phyloP scores from a whole-genome alignment of 2,329 filamentous ascomycete species.

The Nothomitra cinnamomea region DNA sequence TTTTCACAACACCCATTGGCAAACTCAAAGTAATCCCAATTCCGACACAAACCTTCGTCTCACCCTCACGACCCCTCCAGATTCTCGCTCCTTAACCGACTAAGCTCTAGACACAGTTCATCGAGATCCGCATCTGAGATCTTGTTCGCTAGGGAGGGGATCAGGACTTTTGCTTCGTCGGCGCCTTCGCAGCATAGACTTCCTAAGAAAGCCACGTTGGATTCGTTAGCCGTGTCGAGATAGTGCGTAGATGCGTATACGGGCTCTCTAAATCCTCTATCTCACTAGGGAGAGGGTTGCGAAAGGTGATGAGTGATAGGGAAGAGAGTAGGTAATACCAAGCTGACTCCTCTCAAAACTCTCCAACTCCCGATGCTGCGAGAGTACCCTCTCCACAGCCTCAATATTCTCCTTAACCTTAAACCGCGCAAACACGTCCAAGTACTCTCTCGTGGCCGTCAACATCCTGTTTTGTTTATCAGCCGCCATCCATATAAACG shows the following conservation, averaged over 20 bases:
- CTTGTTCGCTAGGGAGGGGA: constrained; percentile 77
- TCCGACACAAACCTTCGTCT: no score
- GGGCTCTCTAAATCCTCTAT: background rate
- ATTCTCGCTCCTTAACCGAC: constrained; percentile 1
- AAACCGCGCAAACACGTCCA: constrained; percentile 89
- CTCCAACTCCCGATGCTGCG: constrained; percentile 61
- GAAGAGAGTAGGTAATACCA: constrained; percentile 40
- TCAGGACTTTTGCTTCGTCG: constrained; percentile 91
- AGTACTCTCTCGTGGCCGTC: constrained; percentile 76
- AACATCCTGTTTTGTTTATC: constrained; percentile 42
- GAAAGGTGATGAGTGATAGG: background rate
- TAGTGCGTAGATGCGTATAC: background rate
- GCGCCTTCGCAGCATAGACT: constrained; percentile 82
- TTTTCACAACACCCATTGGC: no score
- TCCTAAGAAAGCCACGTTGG: constrained; percentile 38
- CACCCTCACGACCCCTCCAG: background rate
- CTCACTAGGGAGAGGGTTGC: background rate
- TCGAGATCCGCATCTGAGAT: constrained; percentile 80
- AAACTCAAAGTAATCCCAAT: no score
- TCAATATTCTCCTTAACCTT: constrained; percentile 90
- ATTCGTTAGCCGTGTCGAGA: background rate
- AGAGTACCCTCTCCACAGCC: constrained; percentile 77
- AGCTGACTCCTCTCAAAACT: constrained; percentile 90
- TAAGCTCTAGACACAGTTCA: constrained; percentile 46
- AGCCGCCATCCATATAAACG: background rate